A percentile compares a stretch with the other conserved stretches of the same genome.
Conservation (phyloP, 768 basidiomycete species). For the Lyophyllum decastes region DNA sequence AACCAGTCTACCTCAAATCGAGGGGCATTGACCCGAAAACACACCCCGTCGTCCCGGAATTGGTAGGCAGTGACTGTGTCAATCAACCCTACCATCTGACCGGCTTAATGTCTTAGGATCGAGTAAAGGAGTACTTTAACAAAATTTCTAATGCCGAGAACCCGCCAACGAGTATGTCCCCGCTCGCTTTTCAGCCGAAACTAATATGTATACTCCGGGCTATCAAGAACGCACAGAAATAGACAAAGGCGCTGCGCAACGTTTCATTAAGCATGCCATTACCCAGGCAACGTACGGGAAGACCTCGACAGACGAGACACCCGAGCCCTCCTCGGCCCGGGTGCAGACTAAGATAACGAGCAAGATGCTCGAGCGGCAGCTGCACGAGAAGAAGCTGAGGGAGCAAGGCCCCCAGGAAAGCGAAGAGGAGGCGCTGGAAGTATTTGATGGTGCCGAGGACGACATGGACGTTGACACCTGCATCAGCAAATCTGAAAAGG, state of each 20-base stretch:
- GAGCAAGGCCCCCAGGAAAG: conserved; percentile 47
- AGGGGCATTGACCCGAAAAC: conserved; percentile 78
- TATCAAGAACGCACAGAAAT: conserved; percentile 45
- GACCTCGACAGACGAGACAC: conserved; percentile 32
- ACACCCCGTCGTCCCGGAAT: conserved; percentile 75
- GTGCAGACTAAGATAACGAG: conserved; percentile 61
- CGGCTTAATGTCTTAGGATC: conserved; percentile 47
- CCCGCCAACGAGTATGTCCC: conserved; percentile 52
- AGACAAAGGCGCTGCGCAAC: conserved; percentile 77
- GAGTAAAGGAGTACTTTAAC: conserved; percentile 78
- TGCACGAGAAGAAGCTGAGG: conserved; percentile 59
- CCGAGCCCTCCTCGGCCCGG: conserved; percentile 25
- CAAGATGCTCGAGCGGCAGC: conserved; percentile 73
- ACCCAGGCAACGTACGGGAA: conserved; percentile 53
- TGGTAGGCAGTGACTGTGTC: conserved; percentile 39
- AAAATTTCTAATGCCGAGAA: conserved; percentile 80
- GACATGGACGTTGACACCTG: conserved; percentile 18
- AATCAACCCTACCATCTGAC: neutral
- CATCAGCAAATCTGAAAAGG: conserved; percentile 28
- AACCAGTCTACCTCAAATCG: conserved; percentile 77
- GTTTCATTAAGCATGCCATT: conserved; percentile 86
- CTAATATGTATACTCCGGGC: neutral
- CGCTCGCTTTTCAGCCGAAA: neutral
- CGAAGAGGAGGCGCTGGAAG: conserved; percentile 42
- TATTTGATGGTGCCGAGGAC: conserved; percentile 35